phyloP scores from a whole-genome alignment of 169 alveolate genomes.

The Cryptosporidium parvum region DNA sequence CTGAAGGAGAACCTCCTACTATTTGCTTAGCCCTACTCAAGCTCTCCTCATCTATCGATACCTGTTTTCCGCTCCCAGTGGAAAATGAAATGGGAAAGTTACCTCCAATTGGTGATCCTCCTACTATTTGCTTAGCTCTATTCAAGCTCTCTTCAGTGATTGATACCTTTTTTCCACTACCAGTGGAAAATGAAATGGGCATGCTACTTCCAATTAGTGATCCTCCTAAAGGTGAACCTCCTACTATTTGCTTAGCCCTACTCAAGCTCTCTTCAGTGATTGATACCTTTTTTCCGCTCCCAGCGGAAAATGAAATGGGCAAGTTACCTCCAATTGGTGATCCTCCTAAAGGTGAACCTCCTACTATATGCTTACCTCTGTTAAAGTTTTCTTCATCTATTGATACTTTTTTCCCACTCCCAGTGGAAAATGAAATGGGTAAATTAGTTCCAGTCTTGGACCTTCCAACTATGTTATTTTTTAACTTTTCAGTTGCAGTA shows the following conservation, averaged over 20 bases:
- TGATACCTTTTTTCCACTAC: neutral
- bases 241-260: conserved; percentile 2
- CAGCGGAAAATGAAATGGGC: conserved; percentile 23
- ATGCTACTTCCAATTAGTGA: neutral
- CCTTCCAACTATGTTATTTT: neutral
- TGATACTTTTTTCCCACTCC: conserved; percentile 12
- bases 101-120: neutral
- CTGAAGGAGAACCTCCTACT: neutral
- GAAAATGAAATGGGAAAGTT: conserved; percentile 11
- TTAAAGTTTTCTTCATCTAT: neutral
- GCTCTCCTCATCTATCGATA: neutral
- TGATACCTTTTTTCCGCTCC: conserved; percentile 15
- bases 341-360: neutral
- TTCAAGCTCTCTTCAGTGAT: neutral
- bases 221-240: neutral
- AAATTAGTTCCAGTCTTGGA: neutral
- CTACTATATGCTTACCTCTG: neutral
- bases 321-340: neutral
- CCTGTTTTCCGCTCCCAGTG: conserved; percentile 38
- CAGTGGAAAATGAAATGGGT: conserved; percentile 18
- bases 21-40: neutral
- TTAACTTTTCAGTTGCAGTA: neutral
- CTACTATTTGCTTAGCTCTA: neutral
- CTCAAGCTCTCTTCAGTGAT: neutral
- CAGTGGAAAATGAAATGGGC: conserved; percentile 18